Evolutionary conservation across 2,329 filamentous ascomycete species (phyloP).

Genomic region (Fusarium concolor): DNA sequence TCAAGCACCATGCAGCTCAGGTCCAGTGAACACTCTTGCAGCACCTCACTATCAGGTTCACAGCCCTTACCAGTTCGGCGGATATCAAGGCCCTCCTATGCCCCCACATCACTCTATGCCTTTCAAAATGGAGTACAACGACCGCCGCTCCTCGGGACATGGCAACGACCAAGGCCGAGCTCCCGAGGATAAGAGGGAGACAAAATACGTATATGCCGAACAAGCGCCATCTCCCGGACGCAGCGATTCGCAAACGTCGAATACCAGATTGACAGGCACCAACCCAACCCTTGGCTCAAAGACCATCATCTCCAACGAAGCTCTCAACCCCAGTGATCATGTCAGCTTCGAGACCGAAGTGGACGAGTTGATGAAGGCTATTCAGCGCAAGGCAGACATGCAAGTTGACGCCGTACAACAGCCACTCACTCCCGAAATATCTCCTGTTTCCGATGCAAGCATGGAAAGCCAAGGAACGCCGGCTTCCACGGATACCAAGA

Average conservation of each 20-base stretch:
- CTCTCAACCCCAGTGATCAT: constrained; percentile 60
- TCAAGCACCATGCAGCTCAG: constrained; percentile 57
- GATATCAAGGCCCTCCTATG: constrained; percentile 55
- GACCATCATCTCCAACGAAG: constrained; percentile 59
- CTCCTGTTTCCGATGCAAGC: constrained; percentile 39
- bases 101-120: constrained; percentile 50
- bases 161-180: constrained; percentile 42
- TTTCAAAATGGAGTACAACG: constrained; percentile 51
- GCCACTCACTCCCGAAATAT: constrained; percentile 44
- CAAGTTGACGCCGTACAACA: constrained; percentile 45
- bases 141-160: constrained; percentile 45
- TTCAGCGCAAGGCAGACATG: constrained; percentile 73
- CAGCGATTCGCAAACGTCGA: constrained; percentile 50
- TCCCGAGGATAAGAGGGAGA: constrained; percentile 29
- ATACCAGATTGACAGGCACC: constrained; percentile 35
- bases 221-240: constrained; percentile 51
- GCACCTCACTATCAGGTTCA: constrained; percentile 57
- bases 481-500: constrained; percentile 44
- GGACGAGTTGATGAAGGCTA: constrained; percentile 88
- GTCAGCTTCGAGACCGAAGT: constrained; percentile 82
- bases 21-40: constrained; percentile 56
- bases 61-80: constrained; percentile 58
- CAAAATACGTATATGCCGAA: constrained; percentile 48
- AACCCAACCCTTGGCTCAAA: constrained; percentile 53
- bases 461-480: constrained; percentile 38